A percentile compares a stretch with the other conserved stretches of the same genome.
Evolutionary conservation across 495 filamentous ascomycete species (phyloP).

Genomic region (Aspergillus bertholletiae): DNA sequence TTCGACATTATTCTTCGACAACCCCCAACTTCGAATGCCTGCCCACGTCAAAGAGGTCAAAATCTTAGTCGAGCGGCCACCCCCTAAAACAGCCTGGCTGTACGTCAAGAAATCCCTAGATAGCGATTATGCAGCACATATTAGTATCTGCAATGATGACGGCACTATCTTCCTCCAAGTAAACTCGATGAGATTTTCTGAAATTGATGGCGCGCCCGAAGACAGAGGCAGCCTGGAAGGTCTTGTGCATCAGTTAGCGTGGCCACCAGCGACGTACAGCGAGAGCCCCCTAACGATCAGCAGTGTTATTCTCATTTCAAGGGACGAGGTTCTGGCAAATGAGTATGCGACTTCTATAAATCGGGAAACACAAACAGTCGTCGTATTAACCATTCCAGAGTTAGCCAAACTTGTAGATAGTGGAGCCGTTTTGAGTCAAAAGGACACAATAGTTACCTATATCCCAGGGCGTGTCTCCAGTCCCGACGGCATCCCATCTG

Average conservation of each 20-base stretch:
- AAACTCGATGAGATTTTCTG: conserved; percentile 29
- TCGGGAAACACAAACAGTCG: background rate
- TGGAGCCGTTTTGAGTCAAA: background rate
- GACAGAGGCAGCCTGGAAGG: conserved; percentile 20
- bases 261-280: conserved; percentile 21
- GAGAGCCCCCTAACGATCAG: conserved; percentile 17
- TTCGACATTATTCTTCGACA: conserved; percentile 39
- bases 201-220: conserved; percentile 29
- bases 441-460: conserved; percentile 18
- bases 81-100: background rate
- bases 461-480: conserved; percentile 11
- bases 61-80: background rate
- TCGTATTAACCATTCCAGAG: background rate
- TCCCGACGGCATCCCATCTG: conserved; percentile 2
- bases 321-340: background rate
- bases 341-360: background rate
- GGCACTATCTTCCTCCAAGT: conserved; percentile 27
- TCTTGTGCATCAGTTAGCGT: conserved; percentile 30
- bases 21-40: conserved; percentile 43
- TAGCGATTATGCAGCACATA: background rate
- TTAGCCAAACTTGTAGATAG: background rate
- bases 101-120: background rate
- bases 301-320: conserved; percentile 19
- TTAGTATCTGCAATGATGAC: conserved; percentile 18
- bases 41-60: conserved; percentile 19